Conservation (phyloP, 1,284 basidiomycete species). For the Tylopilus sp. region DNA sequence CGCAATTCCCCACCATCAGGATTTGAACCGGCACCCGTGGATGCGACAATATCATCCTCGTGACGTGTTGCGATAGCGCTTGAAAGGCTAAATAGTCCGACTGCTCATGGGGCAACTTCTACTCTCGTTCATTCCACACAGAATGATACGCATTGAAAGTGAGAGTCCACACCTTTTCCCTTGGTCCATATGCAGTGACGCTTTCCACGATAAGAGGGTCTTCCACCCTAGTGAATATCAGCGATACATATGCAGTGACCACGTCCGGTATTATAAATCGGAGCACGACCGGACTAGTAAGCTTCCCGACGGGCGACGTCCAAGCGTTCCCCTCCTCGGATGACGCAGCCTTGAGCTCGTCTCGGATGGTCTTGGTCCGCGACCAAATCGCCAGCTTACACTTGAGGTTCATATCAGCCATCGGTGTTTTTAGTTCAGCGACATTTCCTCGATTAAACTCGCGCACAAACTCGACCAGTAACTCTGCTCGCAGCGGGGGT, state of each 20-base stretch:
- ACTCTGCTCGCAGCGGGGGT: conserved; percentile 40
- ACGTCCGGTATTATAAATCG: conserved; percentile 60
- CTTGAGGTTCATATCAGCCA: conserved; percentile 6
- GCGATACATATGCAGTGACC: conserved; percentile 52
- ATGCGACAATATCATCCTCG: conserved; percentile 52
- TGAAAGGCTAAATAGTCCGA: conserved; percentile 63
- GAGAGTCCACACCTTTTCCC: conserved; percentile 52
- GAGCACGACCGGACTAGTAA: conserved; percentile 39
- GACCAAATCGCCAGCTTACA: conserved; percentile 52
- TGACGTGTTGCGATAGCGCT: conserved; percentile 60
- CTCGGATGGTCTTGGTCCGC: conserved; percentile 29
- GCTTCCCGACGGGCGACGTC: conserved; percentile 12
- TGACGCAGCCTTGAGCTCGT: conserved; percentile 12
- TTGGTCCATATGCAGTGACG: conserved; percentile 59
- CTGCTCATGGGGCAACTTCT: conserved; percentile 66
- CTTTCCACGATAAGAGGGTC: conserved; percentile 51
- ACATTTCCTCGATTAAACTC: conserved; percentile 44
- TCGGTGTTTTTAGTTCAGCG: conserved; percentile 11
- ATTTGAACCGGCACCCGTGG: conserved; percentile 49
- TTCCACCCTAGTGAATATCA: conserved; percentile 35
- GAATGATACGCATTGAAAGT: background rate
- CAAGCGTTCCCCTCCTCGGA: background rate
- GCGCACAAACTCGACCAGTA: conserved; percentile 48
- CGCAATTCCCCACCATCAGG: conserved; percentile 39
- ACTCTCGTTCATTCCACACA: background rate